phyloP scores from a whole-genome alignment of 1,284 basidiomycete species.

The Bjerkandera adusta region DNA sequence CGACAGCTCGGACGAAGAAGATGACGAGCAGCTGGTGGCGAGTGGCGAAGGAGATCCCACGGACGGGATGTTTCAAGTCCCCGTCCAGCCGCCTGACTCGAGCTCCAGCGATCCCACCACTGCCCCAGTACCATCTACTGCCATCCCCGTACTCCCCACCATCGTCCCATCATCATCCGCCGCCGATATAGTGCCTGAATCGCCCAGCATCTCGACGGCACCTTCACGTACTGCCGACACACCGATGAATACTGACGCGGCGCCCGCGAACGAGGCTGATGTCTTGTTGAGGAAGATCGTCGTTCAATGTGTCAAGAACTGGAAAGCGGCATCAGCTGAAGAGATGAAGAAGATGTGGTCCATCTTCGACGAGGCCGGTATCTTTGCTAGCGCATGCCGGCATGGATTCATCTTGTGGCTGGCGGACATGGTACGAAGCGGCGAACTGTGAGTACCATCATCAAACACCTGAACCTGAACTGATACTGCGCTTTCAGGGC shows the following conservation, averaged over 20 bases:
- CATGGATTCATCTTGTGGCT: constrained; percentile 26
- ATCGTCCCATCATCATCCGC: not conserved
- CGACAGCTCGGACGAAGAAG: constrained; percentile 3
- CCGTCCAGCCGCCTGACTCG: no score
- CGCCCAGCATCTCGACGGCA: not conserved
- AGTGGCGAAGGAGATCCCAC: constrained; percentile 14
- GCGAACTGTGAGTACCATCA: constrained; percentile 32
- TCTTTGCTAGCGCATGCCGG: constrained; percentile 31
- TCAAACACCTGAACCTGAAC: no score
- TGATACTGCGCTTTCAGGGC: constrained; percentile 26
- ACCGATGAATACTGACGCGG: not conserved
- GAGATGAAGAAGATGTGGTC: constrained; percentile 30
- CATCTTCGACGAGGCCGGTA: constrained; percentile 32
- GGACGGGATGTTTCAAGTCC: not conserved
- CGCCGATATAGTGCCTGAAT: not conserved
- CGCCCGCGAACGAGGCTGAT: no score
- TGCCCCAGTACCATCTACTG: no score
- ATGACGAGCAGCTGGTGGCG: constrained; percentile 1
- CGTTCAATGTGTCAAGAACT: constrained; percentile 28
- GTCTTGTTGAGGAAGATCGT: not conserved
- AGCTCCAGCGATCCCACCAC: no score
- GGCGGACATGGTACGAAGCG: constrained; percentile 30
- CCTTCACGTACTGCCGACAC: not conserved
- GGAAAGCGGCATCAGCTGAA: constrained; percentile 33
- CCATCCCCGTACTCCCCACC: no score